Percentiles rank a stretch among this genome's conserved stretches.
phyloP scores from a whole-genome alignment of 129 eudicot species.

The Daucus carota region DNA sequence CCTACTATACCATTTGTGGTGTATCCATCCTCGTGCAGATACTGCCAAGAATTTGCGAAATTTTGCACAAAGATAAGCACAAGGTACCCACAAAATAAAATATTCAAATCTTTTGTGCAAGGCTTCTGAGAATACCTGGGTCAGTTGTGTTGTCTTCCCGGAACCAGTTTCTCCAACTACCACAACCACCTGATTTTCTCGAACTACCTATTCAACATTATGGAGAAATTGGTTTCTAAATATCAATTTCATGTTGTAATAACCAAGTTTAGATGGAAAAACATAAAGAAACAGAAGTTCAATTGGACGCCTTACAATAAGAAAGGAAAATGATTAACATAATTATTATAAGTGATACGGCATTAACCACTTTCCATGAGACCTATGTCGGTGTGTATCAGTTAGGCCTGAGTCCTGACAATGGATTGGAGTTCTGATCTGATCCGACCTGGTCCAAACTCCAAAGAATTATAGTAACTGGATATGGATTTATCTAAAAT shows the following conservation, averaged over 20 bases:
- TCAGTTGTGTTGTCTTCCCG: conserved; percentile 78
- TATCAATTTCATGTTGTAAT: background rate
- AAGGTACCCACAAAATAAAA: background rate
- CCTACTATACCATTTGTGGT: conserved; percentile 54
- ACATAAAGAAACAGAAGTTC: background rate
- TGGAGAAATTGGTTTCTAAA: background rate
- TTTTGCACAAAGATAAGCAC: background rate
- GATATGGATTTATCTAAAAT: too few species aligned
- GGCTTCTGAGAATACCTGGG: conserved; percentile 39
- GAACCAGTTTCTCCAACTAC: conserved; percentile 91
- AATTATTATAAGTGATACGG: background rate
- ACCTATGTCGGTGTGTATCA: background rate
- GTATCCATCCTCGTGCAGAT: conserved; percentile 65
- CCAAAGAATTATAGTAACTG: too few species aligned
- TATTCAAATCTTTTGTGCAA: background rate
- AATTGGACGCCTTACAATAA: background rate
- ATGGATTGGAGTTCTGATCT: too few species aligned
- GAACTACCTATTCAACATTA: conserved; percentile 37
- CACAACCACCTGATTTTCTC: conserved; percentile 69
- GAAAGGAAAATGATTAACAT: background rate
- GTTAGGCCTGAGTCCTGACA: too few species aligned
- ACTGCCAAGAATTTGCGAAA: conserved; percentile 28
- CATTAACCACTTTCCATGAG: too few species aligned
- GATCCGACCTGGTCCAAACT: too few species aligned
- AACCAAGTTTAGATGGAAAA: too few species aligned